Percentiles rank a stretch among this genome's conserved stretches.
These are phyloP conservation scores for Berberis vulgaris DNA, from an alignment of 164 flowering plant genomes.

Conservation along the genomic window DNA sequence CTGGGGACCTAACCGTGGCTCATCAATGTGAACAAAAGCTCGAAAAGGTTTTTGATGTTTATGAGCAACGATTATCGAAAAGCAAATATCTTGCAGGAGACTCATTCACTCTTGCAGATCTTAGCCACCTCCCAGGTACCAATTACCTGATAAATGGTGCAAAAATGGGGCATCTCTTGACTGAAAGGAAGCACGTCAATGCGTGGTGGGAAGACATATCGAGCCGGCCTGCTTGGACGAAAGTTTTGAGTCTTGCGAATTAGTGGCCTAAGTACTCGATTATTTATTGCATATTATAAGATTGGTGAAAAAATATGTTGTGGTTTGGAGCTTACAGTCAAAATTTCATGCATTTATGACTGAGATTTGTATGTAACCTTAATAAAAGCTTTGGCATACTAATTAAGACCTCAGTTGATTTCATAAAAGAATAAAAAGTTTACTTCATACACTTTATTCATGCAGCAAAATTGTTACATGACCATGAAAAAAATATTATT, in stretches of 20 bases:
- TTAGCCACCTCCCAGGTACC: slow-evolving; percentile 46
- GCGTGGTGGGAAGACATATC: slow-evolving; percentile 76
- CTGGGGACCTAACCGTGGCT: neutral
- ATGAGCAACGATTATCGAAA: slow-evolving; percentile 14
- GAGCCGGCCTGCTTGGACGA: slow-evolving; percentile 57
- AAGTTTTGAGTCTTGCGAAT: slow-evolving; percentile 30
- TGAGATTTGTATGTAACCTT: too few relatives aligned
- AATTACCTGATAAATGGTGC: slow-evolving; percentile 33
- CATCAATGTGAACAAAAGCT: too few relatives aligned
- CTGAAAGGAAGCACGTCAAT: slow-evolving; percentile 37
- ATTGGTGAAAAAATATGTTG: too few relatives aligned
- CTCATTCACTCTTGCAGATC: slow-evolving; percentile 48
- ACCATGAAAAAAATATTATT: too few relatives aligned
- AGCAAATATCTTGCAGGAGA: slow-evolving; percentile 37
- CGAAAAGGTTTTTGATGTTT: neutral
- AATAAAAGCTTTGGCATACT: too few relatives aligned
- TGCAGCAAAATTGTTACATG: too few relatives aligned
- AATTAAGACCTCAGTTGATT: too few relatives aligned
- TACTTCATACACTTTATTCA: too few relatives aligned
- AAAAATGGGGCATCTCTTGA: slow-evolving; percentile 36
- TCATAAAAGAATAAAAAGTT: too few relatives aligned
- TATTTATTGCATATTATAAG: too few relatives aligned
- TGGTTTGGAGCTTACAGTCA: too few relatives aligned
- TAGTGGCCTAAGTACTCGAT: neutral
- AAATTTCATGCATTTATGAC: too few relatives aligned